A percentile compares a stretch with the other conserved stretches of the same genome.
Evolutionary conservation across 805 yeast genomes (phyloP).

Genomic region (Candida coleopterorum): DNA sequence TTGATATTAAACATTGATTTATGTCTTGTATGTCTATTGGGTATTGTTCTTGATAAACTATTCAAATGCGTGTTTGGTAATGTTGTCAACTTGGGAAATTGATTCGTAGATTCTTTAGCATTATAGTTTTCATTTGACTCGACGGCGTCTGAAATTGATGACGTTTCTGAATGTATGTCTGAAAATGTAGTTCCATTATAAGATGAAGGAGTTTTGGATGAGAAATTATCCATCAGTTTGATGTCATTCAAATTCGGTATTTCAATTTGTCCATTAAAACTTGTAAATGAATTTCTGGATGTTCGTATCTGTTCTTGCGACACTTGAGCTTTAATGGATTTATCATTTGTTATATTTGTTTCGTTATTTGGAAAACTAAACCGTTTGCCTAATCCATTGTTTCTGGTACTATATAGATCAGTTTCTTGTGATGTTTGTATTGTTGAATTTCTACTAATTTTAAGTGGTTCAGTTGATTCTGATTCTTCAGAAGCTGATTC

Average conservation of each 20-base stretch:
- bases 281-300: slow-evolving; percentile 14
- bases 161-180: slow-evolving; percentile 19
- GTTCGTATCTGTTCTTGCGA: slow-evolving; percentile 12
- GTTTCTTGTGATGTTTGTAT: slow-evolving; percentile 9
- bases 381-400: slow-evolving; percentile 30
- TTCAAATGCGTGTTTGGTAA: slow-evolving; percentile 14
- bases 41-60: slow-evolving; percentile 11
- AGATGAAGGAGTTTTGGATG: slow-evolving; percentile 11
- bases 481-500: slow-evolving; percentile 5
- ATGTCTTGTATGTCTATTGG: slow-evolving; percentile 33
- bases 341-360: slow-evolving; percentile 30
- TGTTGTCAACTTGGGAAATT: slow-evolving; percentile 9
- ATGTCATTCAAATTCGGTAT: slow-evolving; percentile 34
- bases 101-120: slow-evolving; percentile 14
- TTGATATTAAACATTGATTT: slow-evolving; percentile 35
- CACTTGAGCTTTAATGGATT: slow-evolving; percentile 12
- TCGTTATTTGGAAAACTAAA: slow-evolving; percentile 36
- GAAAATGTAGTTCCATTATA: slow-evolving; percentile 24
- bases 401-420: slow-evolving; percentile 14
- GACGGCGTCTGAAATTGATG: slow-evolving; percentile 15
- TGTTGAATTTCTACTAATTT: slow-evolving; percentile 6
- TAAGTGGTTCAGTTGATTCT: slow-evolving; percentile 13
- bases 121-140: slow-evolving; percentile 18
- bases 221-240: slow-evolving; percentile 10
- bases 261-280: slow-evolving; percentile 32